These are phyloP conservation scores for Ceriops zippeliana DNA, from an alignment of 345 rosid species.

Conservation along the genomic window DNA sequence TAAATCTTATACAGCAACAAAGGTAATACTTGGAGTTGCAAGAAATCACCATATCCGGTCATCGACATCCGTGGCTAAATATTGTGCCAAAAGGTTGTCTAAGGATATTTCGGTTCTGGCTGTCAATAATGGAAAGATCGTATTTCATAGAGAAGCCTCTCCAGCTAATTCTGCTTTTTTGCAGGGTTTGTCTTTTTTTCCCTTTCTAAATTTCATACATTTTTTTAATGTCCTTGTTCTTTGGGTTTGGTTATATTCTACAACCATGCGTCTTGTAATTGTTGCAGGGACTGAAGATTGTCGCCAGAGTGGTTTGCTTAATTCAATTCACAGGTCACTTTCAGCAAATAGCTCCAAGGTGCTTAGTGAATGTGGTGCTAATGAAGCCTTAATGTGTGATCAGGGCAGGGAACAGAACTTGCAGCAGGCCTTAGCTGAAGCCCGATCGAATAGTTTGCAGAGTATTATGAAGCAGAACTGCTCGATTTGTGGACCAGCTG, in stretches of 20 bases:
- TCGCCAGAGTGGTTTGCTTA: constrained; percentile 47
- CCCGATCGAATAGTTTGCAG: constrained; percentile 33
- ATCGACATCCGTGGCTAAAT: constrained; percentile 27
- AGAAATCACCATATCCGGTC: constrained; percentile 18
- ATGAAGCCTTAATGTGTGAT: constrained; percentile 20
- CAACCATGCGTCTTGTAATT: not conserved
- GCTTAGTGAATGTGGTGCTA: constrained; percentile 32
- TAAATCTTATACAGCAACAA: constrained; percentile 23
- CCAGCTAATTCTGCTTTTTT: constrained; percentile 1
- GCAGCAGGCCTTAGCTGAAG: constrained; percentile 42
- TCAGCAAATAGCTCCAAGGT: constrained; percentile 47
- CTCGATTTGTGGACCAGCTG: constrained; percentile 53
- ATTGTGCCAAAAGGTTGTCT: constrained; percentile 26
- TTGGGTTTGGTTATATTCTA: not conserved
- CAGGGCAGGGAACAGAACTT: constrained; percentile 33
- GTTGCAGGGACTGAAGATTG: constrained; percentile 47
- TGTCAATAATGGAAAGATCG: constrained; percentile 27
- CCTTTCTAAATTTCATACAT: not conserved
- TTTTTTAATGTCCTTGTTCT: not conserved
- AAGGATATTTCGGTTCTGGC: constrained; percentile 25
- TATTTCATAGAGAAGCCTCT: constrained; percentile 18
- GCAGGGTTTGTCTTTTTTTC: not conserved
- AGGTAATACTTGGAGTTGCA: constrained; percentile 26
- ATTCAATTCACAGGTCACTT: constrained; percentile 51
- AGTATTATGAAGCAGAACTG: constrained; percentile 36